phyloP scores from a whole-genome alignment of 208 protist species.

The Histomonas meleagridis region DNA sequence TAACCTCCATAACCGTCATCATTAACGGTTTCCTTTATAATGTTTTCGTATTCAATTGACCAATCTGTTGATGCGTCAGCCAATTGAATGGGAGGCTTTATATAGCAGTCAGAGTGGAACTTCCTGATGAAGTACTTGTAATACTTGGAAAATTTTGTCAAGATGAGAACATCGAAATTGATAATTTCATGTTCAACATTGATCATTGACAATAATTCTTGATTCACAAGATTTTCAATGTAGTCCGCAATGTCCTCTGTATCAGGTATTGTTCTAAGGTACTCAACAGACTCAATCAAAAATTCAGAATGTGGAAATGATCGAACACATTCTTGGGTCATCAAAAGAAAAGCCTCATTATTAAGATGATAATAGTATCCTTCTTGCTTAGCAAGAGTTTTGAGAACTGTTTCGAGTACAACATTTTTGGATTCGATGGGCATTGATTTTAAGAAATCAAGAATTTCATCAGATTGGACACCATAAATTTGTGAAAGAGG shows the following conservation, averaged over 20 bases:
- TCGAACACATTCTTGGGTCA: background rate
- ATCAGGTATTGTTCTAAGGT: background rate
- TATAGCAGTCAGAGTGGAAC: background rate
- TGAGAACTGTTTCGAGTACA: background rate
- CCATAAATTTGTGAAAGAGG: background rate
- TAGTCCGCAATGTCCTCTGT: background rate
- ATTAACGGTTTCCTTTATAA: background rate
- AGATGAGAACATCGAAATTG: background rate
- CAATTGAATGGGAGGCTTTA: background rate
- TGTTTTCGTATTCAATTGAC: background rate
- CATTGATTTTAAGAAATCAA: background rate
- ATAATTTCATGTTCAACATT: background rate
- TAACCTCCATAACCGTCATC: background rate
- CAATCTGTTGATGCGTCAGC: background rate
- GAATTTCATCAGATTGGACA: background rate
- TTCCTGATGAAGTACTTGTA: background rate
- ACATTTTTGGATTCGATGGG: background rate
- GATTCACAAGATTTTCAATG: too few relatives aligned
- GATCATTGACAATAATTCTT: too few relatives aligned
- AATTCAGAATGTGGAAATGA: background rate
- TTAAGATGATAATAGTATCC: background rate
- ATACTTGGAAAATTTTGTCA: background rate
- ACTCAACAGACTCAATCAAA: background rate
- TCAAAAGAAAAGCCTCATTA: background rate
- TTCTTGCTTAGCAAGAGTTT: background rate